Conservation (phyloP, 106 monocot genomes). For the Dioscorea dumetorum region DNA sequence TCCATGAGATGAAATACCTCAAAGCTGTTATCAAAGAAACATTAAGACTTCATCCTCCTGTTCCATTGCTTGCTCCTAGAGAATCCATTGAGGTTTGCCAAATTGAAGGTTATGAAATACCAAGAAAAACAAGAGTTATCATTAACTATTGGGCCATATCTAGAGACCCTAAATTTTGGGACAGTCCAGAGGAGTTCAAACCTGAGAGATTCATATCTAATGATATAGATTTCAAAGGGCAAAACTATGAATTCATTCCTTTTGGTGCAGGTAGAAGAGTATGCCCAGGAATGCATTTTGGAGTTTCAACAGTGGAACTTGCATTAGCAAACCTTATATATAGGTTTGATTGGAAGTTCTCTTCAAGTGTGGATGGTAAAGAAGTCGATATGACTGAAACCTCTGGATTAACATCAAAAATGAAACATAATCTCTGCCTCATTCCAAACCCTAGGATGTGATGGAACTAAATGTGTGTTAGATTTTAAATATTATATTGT, state of each 20-base stretch:
- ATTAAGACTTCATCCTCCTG: background rate
- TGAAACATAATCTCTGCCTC: too few relatives aligned
- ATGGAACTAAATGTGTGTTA: too few relatives aligned
- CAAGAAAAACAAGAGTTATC: constrained; percentile 1
- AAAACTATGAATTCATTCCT: background rate
- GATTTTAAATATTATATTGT: too few relatives aligned
- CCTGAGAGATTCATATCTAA: background rate
- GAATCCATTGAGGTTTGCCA: background rate
- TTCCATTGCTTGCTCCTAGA: background rate
- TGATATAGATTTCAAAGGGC: background rate
- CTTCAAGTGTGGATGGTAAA: too few relatives aligned
- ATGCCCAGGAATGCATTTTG: too few relatives aligned
- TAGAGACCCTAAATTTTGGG: background rate
- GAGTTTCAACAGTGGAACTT: too few relatives aligned
- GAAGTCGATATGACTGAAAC: too few relatives aligned
- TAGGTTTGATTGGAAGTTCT: too few relatives aligned
- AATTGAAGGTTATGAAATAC: background rate
- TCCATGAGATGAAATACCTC: background rate
- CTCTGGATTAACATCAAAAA: too few relatives aligned
- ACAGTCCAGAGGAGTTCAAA: background rate
- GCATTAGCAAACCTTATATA: too few relatives aligned
- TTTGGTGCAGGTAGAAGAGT: background rate
- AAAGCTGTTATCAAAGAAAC: background rate
- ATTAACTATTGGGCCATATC: background rate
- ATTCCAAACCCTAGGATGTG: too few relatives aligned